These are phyloP conservation scores for Apiospora koreana DNA, from an alignment of 2,329 filamentous ascomycete genomes.

Conservation along the genomic window DNA sequence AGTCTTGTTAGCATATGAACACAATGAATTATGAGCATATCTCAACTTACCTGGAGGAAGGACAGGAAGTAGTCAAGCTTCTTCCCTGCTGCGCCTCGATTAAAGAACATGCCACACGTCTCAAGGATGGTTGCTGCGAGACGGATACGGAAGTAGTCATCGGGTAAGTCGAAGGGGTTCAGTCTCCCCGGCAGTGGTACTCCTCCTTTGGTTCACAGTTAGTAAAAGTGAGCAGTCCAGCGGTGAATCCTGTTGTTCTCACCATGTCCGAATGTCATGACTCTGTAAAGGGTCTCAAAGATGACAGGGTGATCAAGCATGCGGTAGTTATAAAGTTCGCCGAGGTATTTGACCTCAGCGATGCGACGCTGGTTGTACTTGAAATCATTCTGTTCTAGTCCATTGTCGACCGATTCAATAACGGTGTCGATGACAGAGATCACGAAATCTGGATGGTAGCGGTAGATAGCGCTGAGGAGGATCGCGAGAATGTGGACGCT, in stretches of 20 bases:
- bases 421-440: conserved; percentile 91
- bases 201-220: conserved; percentile 55
- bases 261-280: conserved; percentile 89
- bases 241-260: conserved; percentile 26
- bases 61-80: conserved; percentile 97
- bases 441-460: conserved; percentile 89
- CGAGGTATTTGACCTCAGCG: conserved; percentile 93
- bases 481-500: conserved; percentile 94
- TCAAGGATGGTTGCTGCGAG: conserved; percentile 87
- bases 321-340: conserved; percentile 95
- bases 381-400: conserved; percentile 94
- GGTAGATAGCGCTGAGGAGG: conserved; percentile 82
- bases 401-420: conserved; percentile 83
- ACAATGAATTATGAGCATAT: conserved; percentile 12
- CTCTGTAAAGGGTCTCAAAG: conserved; percentile 92
- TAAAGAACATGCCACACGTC: conserved; percentile 95
- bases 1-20: conserved; percentile 20
- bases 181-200: conserved; percentile 77
- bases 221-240: conserved; percentile 15
- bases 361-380: conserved; percentile 94
- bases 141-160: conserved; percentile 95
- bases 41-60: conserved; percentile 75
- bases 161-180: conserved; percentile 80
- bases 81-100: conserved; percentile 89
- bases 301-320: conserved; percentile 95